phyloP scores from a whole-genome alignment of 2,329 filamentous ascomycete species.

The Exophiala calicioides region DNA sequence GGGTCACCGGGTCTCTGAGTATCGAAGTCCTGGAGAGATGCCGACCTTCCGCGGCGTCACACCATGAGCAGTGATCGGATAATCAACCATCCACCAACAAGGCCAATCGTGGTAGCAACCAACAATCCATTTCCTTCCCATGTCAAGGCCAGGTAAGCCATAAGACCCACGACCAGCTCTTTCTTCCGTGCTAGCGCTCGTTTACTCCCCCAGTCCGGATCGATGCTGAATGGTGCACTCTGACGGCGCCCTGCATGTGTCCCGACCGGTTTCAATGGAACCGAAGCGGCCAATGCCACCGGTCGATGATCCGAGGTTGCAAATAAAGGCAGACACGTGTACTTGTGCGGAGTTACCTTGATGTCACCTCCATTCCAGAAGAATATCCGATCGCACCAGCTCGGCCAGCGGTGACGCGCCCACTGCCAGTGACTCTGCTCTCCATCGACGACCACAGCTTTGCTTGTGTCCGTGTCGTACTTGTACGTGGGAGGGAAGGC shows the following conservation, averaged over 20 bases:
- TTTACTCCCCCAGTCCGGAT: constrained; percentile 57
- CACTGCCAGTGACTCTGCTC: constrained; percentile 66
- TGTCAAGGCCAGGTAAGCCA: constrained; percentile 55
- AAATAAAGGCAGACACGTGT: constrained; percentile 75
- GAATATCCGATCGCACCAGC: constrained; percentile 90
- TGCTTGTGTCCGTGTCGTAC: constrained; percentile 55
- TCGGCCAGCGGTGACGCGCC: constrained; percentile 80
- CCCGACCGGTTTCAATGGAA: constrained; percentile 58
- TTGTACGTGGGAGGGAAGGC: constrained; percentile 93
- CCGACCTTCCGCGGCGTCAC: constrained; percentile 6
- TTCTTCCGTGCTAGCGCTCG: constrained; percentile 57
- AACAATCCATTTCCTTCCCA: constrained; percentile 49
- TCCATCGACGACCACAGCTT: constrained; percentile 38
- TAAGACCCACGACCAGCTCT: constrained; percentile 61
- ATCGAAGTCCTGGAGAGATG: too few species aligned
- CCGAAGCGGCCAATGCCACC: constrained; percentile 69
- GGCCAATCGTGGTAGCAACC: constrained; percentile 41
- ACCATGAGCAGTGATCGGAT: constrained; percentile 37
- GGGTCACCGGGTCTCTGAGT: too few species aligned
- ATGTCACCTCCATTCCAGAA: constrained; percentile 64
- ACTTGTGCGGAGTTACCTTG: constrained; percentile 59
- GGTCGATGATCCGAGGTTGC: constrained; percentile 85
- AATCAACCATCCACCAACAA: constrained; percentile 41
- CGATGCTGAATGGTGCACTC: constrained; percentile 57
- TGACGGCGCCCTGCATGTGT: constrained; percentile 33